A percentile compares a stretch with the other conserved stretches of the same genome.
These are phyloP conservation scores for Backusella tuberculispora DNA, from an alignment of 192 early-diverging fungal genomes.

Conservation along the genomic window DNA sequence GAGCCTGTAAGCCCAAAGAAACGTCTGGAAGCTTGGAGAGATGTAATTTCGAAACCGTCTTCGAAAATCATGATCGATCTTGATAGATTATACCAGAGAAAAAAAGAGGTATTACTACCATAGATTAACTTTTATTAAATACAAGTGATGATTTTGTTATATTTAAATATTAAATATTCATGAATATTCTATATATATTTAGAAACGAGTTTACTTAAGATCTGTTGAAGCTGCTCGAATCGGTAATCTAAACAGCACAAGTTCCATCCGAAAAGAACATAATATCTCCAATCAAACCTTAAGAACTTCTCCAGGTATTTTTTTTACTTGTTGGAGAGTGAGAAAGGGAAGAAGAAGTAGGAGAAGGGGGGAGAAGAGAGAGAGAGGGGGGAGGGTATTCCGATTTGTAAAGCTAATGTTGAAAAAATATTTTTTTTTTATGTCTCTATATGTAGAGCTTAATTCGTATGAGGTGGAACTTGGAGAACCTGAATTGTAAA, in stretches of 20 bases:
- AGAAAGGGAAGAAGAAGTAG: too few relatives aligned
- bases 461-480: background rate
- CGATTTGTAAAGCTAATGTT: background rate
- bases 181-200: background rate
- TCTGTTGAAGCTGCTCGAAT: background rate
- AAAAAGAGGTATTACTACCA: background rate
- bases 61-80: background rate
- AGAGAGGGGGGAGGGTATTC: background rate
- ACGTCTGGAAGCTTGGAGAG: background rate
- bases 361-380: background rate
- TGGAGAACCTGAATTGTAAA: constrained; percentile 4
- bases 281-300: background rate
- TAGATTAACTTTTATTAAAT: background rate
- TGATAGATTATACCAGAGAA: background rate
- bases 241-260: background rate
- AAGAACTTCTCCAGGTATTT: background rate
- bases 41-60: background rate
- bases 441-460: background rate
- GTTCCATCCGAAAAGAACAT: background rate
- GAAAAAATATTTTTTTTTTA: background rate
- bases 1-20: background rate
- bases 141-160: background rate
- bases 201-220: background rate
- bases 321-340: background rate
- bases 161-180: background rate